Evolutionary conservation across 805 yeast genomes (phyloP).

Genomic region (baker's yeast (Saccharomyces cerevisiae)): DNA sequence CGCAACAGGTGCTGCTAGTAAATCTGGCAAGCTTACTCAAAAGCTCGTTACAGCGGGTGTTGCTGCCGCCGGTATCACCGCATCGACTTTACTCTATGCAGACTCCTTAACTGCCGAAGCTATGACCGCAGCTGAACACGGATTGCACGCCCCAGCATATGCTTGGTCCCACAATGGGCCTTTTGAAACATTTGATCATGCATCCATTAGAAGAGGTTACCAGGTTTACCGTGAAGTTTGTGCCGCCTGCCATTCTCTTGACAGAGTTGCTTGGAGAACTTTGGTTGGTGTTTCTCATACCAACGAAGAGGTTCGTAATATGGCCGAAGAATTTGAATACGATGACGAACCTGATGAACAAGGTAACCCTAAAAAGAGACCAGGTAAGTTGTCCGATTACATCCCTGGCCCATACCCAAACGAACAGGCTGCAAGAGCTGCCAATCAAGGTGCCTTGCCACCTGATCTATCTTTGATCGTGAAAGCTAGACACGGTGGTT

Average conservation of each 20-base stretch:
- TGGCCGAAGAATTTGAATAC: slow-evolving; percentile 95
- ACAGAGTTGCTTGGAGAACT: slow-evolving; percentile 97
- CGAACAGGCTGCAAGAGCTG: slow-evolving; percentile 99
- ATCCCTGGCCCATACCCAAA: slow-evolving; percentile 93
- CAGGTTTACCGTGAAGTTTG: slow-evolving; percentile 98
- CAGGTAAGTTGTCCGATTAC: slow-evolving; percentile 94
- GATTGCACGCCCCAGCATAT: slow-evolving; percentile 88
- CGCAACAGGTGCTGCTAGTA: neutral
- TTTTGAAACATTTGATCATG: slow-evolving; percentile 86
- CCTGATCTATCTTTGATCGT: slow-evolving; percentile 95
- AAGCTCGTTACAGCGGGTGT: slow-evolving; percentile 49
- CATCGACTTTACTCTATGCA: slow-evolving; percentile 73
- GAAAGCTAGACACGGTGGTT: slow-evolving; percentile 98
- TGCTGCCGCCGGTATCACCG: slow-evolving; percentile 69
- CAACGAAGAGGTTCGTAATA: slow-evolving; percentile 76
- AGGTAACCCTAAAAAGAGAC: slow-evolving; percentile 96
- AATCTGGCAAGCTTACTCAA: slow-evolving; percentile 25
- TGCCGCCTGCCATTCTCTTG: slow-evolving; percentile 96
- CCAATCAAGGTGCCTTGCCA: slow-evolving; percentile 97
- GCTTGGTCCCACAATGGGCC: slow-evolving; percentile 93
- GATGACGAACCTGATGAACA: slow-evolving; percentile 98
- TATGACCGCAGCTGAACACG: slow-evolving; percentile 98
- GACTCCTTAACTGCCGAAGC: slow-evolving; percentile 86
- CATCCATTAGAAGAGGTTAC: slow-evolving; percentile 96
- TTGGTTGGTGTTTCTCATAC: slow-evolving; percentile 95